phyloP scores from a whole-genome alignment of 441 rosid genomes.

The Populus tomentosa region DNA sequence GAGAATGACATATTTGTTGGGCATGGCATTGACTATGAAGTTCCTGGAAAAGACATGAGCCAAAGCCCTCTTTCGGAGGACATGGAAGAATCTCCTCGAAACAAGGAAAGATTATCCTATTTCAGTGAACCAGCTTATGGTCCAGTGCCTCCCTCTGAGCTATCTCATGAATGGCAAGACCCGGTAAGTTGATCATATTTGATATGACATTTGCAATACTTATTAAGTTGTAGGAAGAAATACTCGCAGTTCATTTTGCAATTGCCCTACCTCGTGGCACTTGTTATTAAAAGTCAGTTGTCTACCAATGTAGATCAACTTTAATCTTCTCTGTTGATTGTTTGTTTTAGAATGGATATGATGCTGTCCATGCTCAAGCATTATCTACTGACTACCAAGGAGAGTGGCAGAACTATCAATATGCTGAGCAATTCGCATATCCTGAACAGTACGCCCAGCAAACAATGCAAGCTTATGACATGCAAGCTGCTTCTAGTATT shows the following conservation, averaged over 20 bases:
- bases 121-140: slow-evolving; percentile 74
- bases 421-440: slow-evolving; percentile 75
- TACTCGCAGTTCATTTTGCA: not conserved
- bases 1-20: slow-evolving; percentile 92
- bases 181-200: slow-evolving; percentile 37
- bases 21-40: slow-evolving; percentile 63
- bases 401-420: slow-evolving; percentile 91
- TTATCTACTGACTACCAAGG: slow-evolving; percentile 68
- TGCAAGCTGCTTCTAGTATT: slow-evolving; percentile 41
- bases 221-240: not conserved
- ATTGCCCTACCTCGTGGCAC: not conserved
- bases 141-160: slow-evolving; percentile 65
- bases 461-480: slow-evolving; percentile 56
- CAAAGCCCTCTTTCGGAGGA: slow-evolving; percentile 94
- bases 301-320: not conserved
- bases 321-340: slow-evolving; percentile 3
- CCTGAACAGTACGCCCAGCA: slow-evolving; percentile 78
- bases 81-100: slow-evolving; percentile 96
- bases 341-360: slow-evolving; percentile 65
- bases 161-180: slow-evolving; percentile 81
- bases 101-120: slow-evolving; percentile 67
- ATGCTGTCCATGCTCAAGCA: slow-evolving; percentile 68
- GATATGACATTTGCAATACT: not conserved
- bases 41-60: slow-evolving; percentile 73
- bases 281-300: not conserved